Percentiles rank a stretch among this genome's conserved stretches.
Evolutionary conservation across 345 rosid species (phyloP).

Genomic region (Rhodamnia rubescens): DNA sequence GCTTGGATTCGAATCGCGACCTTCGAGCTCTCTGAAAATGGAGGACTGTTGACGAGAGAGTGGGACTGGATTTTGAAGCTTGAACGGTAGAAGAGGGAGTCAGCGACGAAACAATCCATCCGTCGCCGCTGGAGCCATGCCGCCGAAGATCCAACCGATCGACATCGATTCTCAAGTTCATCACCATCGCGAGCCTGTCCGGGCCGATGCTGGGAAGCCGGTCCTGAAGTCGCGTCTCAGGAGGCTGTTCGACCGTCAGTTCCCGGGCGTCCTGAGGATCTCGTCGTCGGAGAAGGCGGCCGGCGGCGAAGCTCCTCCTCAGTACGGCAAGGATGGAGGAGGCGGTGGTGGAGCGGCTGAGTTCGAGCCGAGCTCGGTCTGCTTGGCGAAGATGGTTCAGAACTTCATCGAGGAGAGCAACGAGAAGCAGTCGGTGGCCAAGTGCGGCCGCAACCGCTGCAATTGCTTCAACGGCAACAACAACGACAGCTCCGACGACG

Average conservation of each 20-base stretch:
- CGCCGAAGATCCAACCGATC: constrained; percentile 70
- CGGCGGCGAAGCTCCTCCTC: constrained; percentile 19
- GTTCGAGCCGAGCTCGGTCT: constrained; percentile 85
- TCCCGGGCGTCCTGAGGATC: constrained; percentile 37
- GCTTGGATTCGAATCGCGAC: not conserved
- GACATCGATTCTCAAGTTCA: constrained; percentile 27
- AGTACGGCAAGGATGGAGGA: constrained; percentile 18
- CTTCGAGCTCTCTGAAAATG: not conserved
- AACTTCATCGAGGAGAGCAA: constrained; percentile 74
- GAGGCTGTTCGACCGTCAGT: constrained; percentile 59
- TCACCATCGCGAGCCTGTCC: constrained; percentile 6
- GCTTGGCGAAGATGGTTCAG: constrained; percentile 84
- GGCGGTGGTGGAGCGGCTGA: constrained; percentile 15
- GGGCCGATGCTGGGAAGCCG: constrained; percentile 42
- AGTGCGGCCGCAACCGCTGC: constrained; percentile 81
- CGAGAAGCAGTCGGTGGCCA: constrained; percentile 55
- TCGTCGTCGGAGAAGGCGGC: constrained; percentile 34
- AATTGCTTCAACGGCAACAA: constrained; percentile 84
- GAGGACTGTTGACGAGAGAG: not conserved
- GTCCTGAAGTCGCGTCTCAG: constrained; percentile 57
- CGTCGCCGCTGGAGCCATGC: constrained; percentile 9
- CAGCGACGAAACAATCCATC: not conserved
- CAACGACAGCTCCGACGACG: constrained; percentile 80
- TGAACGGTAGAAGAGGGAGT: not conserved
- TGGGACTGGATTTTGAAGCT: not conserved